Evolutionary conservation across 2,329 filamentous ascomycete genomes (phyloP).

Genomic region (Verruconis gallopava): DNA sequence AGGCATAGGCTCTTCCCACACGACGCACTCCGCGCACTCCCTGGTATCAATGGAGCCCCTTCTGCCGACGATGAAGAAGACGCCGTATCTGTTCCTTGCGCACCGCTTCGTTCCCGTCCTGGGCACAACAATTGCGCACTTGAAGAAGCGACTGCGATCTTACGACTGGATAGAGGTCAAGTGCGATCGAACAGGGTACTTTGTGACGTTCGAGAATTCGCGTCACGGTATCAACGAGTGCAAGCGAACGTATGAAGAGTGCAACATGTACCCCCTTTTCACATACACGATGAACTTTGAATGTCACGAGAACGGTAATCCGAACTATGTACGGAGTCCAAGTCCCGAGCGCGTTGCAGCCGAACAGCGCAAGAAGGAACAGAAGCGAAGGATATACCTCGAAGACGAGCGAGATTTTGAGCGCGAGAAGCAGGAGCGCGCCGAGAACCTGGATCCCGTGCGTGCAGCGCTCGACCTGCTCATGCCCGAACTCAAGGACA

Average conservation of each 20-base stretch:
- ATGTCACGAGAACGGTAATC: conserved; percentile 56
- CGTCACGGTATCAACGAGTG: conserved; percentile 66
- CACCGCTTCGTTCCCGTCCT: conserved; percentile 78
- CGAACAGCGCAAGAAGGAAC: conserved; percentile 45
- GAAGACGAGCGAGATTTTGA: conserved; percentile 76
- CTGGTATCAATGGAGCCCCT: conserved; percentile 55
- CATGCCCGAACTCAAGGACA: conserved; percentile 68
- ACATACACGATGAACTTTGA: conserved; percentile 91
- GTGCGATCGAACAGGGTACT: conserved; percentile 78
- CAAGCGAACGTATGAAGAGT: conserved; percentile 63
- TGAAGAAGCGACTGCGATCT: conserved; percentile 77
- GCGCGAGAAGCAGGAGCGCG: conserved; percentile 78
- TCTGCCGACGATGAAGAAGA: conserved; percentile 54
- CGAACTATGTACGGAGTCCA: conserved; percentile 44
- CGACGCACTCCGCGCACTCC: conserved; percentile 29
- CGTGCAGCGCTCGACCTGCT: conserved; percentile 68
- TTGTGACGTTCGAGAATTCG: conserved; percentile 75
- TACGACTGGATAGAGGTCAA: conserved; percentile 73
- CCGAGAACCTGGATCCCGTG: conserved; percentile 83
- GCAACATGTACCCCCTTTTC: conserved; percentile 75
- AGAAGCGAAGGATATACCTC: conserved; percentile 51
- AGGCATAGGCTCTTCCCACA: conserved; percentile 13
- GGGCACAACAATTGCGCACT: conserved; percentile 70
- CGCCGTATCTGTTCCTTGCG: conserved; percentile 87
- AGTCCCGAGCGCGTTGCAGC: conserved; percentile 37